Base-by-base conservation (phyloP, 2,329 filamentous ascomycete genomes). In the Phaeosphaeriaceae sp. region DNA sequence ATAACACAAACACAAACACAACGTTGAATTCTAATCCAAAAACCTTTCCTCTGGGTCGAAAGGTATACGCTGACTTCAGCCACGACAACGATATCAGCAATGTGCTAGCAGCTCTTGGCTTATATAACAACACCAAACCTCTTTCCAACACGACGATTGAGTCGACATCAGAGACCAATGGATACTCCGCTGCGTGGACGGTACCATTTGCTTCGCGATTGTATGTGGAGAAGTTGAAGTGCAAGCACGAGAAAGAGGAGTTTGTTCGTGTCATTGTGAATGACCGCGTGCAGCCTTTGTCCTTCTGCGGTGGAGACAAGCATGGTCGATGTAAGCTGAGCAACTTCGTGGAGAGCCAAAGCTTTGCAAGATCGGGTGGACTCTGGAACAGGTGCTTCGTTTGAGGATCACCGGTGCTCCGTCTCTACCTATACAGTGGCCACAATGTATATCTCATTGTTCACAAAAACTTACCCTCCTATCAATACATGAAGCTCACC, bases 51-150 rank as follows among this genome's bases (percentile, higher is more conserved):
- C 76, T 96, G 0, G 80, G 74, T 18, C 71, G 72, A 23, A 76
- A 75, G 9, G 75, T 96, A 1, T 97, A 95, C 66, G 92, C 90
- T 0, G 92, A 97, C 73, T 96, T 97, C 68, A 90, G 87, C 55
- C 92, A 97, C 73, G 92, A 97, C 74, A 96, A 95, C 71, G 86
- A 88, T 67, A 91, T 97, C 85, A 84, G 83, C 23, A 82, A 83
- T 6, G 84, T 95, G 6, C 89, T 89, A 67, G 85, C 85, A 4
- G 90, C 91, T 0, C 68, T 97, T 56, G 89, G 91, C 0, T 76
- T 96, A 20, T 96, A 91, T 74, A 89, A 92, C 59, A 75, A 73
- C 35, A 90, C 85, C 0, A 64, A 68, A 12, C 76, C 80, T 9
- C 66, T 80, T 3, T 74, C 75, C 0, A 79, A 76, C 40, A 74